These are phyloP conservation scores for Musa troglodytarum DNA, from an alignment of 176 grass and related monocot species.

Conservation along the genomic window DNA sequence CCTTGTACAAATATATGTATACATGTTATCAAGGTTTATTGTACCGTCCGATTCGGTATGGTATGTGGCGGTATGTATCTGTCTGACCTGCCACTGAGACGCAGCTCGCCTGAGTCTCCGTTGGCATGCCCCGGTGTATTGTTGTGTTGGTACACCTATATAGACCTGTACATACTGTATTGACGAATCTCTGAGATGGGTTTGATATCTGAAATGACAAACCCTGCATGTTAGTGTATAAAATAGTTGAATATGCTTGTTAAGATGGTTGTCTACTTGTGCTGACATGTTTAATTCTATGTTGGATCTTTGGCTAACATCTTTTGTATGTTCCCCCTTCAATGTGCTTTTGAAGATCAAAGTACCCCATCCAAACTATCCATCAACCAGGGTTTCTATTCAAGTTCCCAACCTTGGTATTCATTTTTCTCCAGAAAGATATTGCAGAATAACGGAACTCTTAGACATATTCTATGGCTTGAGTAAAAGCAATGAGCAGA, in stretches of 20 bases:
- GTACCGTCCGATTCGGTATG: too few relatives aligned
- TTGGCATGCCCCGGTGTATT: too few relatives aligned
- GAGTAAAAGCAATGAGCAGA: slow-evolving; percentile 39
- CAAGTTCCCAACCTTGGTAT: slow-evolving; percentile 90
- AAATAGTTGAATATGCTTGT: neutral
- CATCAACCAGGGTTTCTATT: slow-evolving; percentile 84
- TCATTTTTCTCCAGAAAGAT: slow-evolving; percentile 91
- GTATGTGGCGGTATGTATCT: too few relatives aligned
- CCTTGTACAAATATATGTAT: too few relatives aligned
- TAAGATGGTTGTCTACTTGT: neutral
- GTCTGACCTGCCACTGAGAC: too few relatives aligned
- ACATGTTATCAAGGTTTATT: too few relatives aligned
- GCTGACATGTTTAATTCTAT: neutral
- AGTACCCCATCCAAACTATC: slow-evolving; percentile 81
- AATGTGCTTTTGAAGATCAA: slow-evolving; percentile 63
- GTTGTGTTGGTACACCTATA: too few relatives aligned
- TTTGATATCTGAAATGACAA: too few relatives aligned
- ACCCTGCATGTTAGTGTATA: too few relatives aligned
- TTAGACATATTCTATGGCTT: slow-evolving; percentile 59
- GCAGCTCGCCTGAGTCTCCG: too few relatives aligned
- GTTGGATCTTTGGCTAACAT: neutral
- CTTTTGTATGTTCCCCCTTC: neutral
- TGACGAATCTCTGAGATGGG: too few relatives aligned
- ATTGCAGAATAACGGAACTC: slow-evolving; percentile 58
- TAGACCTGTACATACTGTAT: too few relatives aligned